Conservation (phyloP, 1,284 basidiomycete genomes). For the Veloporphyrellus conicus region DNA sequence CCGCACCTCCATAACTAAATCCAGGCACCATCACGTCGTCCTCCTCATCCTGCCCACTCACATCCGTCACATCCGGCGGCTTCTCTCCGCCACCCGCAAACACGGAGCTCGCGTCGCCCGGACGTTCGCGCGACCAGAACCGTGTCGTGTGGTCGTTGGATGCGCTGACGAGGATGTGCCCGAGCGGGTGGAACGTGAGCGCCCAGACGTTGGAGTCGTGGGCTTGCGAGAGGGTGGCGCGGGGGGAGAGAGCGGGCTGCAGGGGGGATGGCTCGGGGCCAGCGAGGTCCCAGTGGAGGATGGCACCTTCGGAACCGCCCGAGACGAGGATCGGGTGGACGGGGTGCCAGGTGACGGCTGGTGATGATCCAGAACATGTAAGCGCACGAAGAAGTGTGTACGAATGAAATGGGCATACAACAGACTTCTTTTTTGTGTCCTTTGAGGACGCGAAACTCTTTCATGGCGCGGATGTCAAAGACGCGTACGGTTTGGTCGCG, state of each 20-base stretch:
- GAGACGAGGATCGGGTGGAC: conserved; percentile 88
- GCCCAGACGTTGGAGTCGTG: conserved; percentile 98
- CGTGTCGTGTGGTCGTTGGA: conserved; percentile 97
- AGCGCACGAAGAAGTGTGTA: not conserved
- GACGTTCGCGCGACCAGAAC: conserved; percentile 91
- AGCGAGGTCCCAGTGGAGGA: conserved; percentile 89
- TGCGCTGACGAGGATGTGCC: conserved; percentile 88
- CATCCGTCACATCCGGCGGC: conserved; percentile 58
- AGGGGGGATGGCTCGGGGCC: conserved; percentile 43
- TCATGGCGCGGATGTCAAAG: conserved; percentile 98
- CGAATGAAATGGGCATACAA: conserved; percentile 56
- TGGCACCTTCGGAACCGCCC: conserved; percentile 89
- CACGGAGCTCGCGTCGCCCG: conserved; percentile 66
- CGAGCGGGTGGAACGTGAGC: conserved; percentile 91
- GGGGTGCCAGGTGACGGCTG: conserved; percentile 93
- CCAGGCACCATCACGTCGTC: conserved; percentile 68
- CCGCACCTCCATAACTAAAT: conserved; percentile 39
- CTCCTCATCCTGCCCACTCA: conserved; percentile 68
- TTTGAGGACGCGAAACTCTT: conserved; percentile 85
- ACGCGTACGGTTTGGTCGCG: conserved; percentile 92
- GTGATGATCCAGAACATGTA: not conserved
- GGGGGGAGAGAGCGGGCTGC: conserved; percentile 49
- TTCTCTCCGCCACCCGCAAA: conserved; percentile 75
- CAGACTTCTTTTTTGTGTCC: conserved; percentile 98
- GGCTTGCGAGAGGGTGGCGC: conserved; percentile 82